Evolutionary conservation across 2,329 filamentous ascomycete genomes (phyloP).

Genomic region (Cercospora canescens): DNA sequence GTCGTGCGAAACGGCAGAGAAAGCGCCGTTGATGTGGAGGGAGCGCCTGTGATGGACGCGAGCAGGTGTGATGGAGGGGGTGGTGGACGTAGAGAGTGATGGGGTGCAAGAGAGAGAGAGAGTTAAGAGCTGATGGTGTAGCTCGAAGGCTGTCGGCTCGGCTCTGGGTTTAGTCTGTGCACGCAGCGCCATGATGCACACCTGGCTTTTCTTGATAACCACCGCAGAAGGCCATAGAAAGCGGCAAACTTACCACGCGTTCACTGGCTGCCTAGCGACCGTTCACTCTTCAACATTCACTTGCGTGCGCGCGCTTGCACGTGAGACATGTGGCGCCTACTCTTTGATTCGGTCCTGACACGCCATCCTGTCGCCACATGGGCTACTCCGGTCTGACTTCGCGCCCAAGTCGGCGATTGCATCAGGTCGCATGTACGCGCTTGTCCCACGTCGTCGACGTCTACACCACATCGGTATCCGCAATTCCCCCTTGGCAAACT

Average conservation of each 20-base stretch:
- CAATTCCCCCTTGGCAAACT: background rate
- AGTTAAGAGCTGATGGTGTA: constrained; percentile 1
- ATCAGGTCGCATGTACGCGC: background rate
- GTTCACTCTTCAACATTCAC: background rate
- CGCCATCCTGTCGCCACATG: background rate
- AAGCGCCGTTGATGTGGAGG: constrained; percentile 2
- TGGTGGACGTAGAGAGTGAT: constrained; percentile 3
- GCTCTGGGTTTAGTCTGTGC: background rate
- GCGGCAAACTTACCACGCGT: background rate
- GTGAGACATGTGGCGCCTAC: background rate
- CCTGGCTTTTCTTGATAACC: constrained; percentile 2
- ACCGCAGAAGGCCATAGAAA: constrained; percentile 3
- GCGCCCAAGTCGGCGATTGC: background rate
- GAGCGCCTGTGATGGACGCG: background rate
- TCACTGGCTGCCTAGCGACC: background rate
- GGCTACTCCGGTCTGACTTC: background rate
- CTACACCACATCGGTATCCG: background rate
- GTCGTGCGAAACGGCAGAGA: background rate
- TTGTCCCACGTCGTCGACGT: constrained; percentile 1
- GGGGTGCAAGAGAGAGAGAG: background rate
- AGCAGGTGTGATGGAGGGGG: constrained; percentile 2
- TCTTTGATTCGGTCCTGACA: background rate
- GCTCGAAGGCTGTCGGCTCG: constrained; percentile 6
- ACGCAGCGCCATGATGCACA: background rate
- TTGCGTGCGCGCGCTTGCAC: constrained; percentile 4